Evolutionary conservation across 1,139 yeast genomes (phyloP), one percentile per base, ranked within the genome.

Genomic region (Arxiozyma heterogenica): DNA sequence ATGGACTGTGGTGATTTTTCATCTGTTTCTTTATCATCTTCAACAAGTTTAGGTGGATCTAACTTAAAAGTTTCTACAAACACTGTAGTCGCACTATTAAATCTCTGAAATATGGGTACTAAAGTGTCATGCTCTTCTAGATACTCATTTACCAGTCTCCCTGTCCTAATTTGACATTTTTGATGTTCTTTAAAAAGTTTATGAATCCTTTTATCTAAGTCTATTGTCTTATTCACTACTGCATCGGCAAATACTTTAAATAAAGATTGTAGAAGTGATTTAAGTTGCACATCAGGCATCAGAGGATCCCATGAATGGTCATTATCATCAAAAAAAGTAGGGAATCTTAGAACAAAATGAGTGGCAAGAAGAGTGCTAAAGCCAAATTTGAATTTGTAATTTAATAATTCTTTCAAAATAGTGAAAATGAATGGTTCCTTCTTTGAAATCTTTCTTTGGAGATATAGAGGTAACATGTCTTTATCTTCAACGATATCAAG

Each of bases 111-210:
- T 3, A 71, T 57, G 1, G 70, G 71, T 17, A 67, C 61, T 23
- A 75, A 57, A 15, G 66, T 70, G 20, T 79, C 78, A 47, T 78
- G 69, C 50, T 74, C 77, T 0, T 65, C 69, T 47, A 76, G 74
- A 44, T 76, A 70, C 48, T 81, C 84, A 43, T 83, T 88, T 30
- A 80, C 68, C 5, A 80, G 67, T 58, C 77, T 79, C 34, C 95
- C 95, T 1, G 86, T 81, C 61, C 86, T 75, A 52, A 86, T 78
- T 51, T 84, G 81, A 1, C 83, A 79, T 53, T 75, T 77, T 53
- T 76, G 76, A 57, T 79, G 80, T 46, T 73, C 73, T 23, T 70
- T 65, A 18, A 71, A 72, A 30, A 76, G 64, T 25, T 71, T 71
- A 23, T 66, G 63, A 1, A 79, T 66, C 30, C 21, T 67, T 34